Evolutionary conservation across 768 basidiomycete genomes (phyloP), one percentile per base, ranked within the genome.

Genomic region (Suillus luteus): DNA sequence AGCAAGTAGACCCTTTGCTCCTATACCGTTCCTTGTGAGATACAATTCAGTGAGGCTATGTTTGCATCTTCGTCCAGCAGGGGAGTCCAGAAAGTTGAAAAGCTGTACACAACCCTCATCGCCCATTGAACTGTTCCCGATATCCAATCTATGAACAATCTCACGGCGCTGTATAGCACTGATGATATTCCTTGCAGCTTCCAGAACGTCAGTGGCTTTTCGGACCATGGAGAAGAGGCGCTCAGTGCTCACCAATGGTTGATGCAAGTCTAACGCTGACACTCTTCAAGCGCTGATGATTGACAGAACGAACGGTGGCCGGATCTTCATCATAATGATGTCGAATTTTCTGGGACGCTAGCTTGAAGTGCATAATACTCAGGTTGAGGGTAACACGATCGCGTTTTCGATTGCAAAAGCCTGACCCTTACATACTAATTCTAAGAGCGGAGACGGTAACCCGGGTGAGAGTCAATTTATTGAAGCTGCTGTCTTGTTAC

Each of bases 91-190:
- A 69, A 84, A 89, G 19, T 74, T 73, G 70, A 89, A 86, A 10
- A 90, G 74, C 27, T 77, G 75, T 33, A 78, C 71, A 62, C 84
- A 85, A 40, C 89, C 89, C 15, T 83, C 80, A 69, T 88, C 84
- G 10, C 82, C 82, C 10, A 90, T 79, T 24, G 76, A 68, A 69
- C 88, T 90, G 61, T 85, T 78, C 8, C 85, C 83, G 27, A 89
- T 71, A 51, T 84, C 75, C 33, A 90, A 77, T 68, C 83, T 83
- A 24, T 81, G 80, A 37, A 90, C 83, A 12, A 71, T 64, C 22
- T 75, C 76, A n/a, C 82, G 83, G 24, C 77, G 74, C 4, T 74
- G 77, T 55, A 89, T 83, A 61, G 77, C 68, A 17, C 72, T 68
- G 41, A 87, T 83, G 24, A 89, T 78, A 49, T 58, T 77, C 72